Evolutionary conservation across 169 alveolate species (phyloP), one percentile per base, ranked within the genome.

Genomic region (Eimeria brunetti): DNA sequence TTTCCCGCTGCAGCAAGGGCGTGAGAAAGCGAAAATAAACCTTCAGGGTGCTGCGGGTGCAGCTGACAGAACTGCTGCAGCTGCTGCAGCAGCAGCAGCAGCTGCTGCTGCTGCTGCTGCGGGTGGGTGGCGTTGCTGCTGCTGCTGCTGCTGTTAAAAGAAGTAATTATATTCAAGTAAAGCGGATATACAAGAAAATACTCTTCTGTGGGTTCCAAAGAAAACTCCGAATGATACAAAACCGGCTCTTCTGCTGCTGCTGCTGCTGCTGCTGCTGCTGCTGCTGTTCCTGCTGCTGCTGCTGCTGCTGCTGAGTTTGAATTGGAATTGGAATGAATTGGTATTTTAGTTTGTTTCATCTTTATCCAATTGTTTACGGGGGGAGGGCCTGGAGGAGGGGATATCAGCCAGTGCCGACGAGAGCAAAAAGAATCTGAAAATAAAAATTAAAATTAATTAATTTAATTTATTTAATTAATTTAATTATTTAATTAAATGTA

Each of bases 31-130:
- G 80, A 49, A 22, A 92, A 80, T 24, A 81, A 76, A 20, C 86
- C 86, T 36, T 92, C 96, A 1, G 76, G 67, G 69, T 69, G 88
- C 4, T 46, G 33, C 53, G 89, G 96, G 11, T 83, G 78, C 12
- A 27, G 22, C 38, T 5, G 20, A 44, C 89, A 78, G 56, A 92
- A 83, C 53, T 64, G 41, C n/a, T 56, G 53, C 44, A 83, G 69
- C 33, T 30, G 58, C 22, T 46, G 84, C 1, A 64, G 91, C n/a
- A n/a, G n/a, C n/a, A n/a, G n/a, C n/a, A n/a, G n/a, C n/a, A n/a
- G n/a, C n/a, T n/a, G n/a, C n/a, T n/a, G n/a, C n/a, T n/a, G n/a
- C n/a, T n/a, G n/a, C n/a, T n/a, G n/a, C n/a, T n/a, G n/a, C n/a
- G n/a, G n/a, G n/a, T n/a, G n/a, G n/a, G n/a, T n/a, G n/a, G n/a